Percentiles rank a stretch among this genome's conserved stretches.
Evolutionary conservation across 2,329 filamentous ascomycete genomes (phyloP).

Genomic region (Xylaria sp.): DNA sequence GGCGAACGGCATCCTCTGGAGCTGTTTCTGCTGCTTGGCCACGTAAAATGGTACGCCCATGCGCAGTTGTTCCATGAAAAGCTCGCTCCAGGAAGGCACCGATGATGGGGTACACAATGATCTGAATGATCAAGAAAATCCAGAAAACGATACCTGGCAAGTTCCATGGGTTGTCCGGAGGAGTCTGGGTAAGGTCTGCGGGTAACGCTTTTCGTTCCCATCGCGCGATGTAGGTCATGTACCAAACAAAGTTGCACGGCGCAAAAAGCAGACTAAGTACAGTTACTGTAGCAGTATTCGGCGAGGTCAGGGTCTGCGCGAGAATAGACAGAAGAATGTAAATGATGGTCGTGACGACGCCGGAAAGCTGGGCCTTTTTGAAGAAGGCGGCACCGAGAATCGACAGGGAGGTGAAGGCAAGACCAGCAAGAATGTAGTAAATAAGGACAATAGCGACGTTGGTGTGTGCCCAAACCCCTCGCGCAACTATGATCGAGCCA

Average conservation of each 20-base stretch:
- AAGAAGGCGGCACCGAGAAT: constrained; percentile 87
- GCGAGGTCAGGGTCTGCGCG: constrained; percentile 76
- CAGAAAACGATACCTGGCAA: constrained; percentile 81
- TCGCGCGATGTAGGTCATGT: constrained; percentile 78
- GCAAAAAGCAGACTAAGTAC: constrained; percentile 82
- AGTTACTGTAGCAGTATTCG: constrained; percentile 71
- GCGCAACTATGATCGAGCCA: constrained; percentile 72
- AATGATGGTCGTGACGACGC: constrained; percentile 79
- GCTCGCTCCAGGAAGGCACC: constrained; percentile 78
- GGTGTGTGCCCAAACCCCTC: constrained; percentile 73
- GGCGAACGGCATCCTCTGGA: constrained; percentile 69
- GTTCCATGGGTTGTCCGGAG: constrained; percentile 74
- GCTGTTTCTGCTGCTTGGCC: constrained; percentile 45
- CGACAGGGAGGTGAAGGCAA: constrained; percentile 82
- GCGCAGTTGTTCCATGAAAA: constrained; percentile 79
- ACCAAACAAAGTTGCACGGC: constrained; percentile 89
- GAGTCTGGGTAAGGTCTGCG: constrained; percentile 69
- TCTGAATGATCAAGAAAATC: constrained; percentile 81
- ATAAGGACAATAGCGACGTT: constrained; percentile 74
- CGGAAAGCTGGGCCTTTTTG: constrained; percentile 86
- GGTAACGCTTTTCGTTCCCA: constrained; percentile 73
- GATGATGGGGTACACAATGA: constrained; percentile 79
- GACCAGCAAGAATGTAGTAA: constrained; percentile 79
- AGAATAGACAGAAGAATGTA: constrained; percentile 83
- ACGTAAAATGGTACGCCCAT: constrained; percentile 65